Conservation (phyloP, 2,329 filamentous ascomycete genomes). For the Fusarium setosum region DNA sequence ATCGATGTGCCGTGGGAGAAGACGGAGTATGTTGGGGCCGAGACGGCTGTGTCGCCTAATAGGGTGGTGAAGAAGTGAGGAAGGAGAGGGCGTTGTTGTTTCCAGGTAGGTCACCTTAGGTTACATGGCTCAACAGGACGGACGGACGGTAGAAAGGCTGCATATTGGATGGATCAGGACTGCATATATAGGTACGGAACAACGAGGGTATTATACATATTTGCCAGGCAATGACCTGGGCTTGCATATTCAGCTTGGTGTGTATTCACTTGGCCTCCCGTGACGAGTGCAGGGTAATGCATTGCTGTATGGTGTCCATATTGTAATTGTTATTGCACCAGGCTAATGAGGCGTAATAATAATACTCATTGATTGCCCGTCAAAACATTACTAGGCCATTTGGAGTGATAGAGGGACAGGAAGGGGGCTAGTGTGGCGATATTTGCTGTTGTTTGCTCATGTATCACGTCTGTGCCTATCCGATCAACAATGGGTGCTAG, state of each 20-base stretch:
- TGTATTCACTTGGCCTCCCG: too few relatives aligned
- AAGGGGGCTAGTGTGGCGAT: background rate
- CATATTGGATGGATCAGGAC: background rate
- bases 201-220: too few relatives aligned
- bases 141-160: background rate
- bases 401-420: background rate
- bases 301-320: too few relatives aligned
- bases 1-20: constrained; percentile 72
- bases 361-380: too few relatives aligned
- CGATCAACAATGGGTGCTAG: too few relatives aligned
- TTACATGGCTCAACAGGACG: background rate
- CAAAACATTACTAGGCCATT: too few relatives aligned
- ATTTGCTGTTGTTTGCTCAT: background rate
- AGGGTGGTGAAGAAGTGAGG: constrained; percentile 19
- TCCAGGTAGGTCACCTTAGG: background rate
- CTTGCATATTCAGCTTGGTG: too few relatives aligned
- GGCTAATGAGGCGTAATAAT: too few relatives aligned
- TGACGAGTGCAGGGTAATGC: too few relatives aligned
- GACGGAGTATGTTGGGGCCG: constrained; percentile 27
- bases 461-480: background rate
- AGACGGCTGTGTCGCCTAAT: constrained; percentile 40
- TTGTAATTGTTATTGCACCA: too few relatives aligned
- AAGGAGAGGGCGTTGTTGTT: background rate
- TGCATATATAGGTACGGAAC: background rate
- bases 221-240: too few relatives aligned